Evolutionary conservation across 2,329 filamentous ascomycete genomes (phyloP).

Genomic region (Iodosphaeria phyllophila): DNA sequence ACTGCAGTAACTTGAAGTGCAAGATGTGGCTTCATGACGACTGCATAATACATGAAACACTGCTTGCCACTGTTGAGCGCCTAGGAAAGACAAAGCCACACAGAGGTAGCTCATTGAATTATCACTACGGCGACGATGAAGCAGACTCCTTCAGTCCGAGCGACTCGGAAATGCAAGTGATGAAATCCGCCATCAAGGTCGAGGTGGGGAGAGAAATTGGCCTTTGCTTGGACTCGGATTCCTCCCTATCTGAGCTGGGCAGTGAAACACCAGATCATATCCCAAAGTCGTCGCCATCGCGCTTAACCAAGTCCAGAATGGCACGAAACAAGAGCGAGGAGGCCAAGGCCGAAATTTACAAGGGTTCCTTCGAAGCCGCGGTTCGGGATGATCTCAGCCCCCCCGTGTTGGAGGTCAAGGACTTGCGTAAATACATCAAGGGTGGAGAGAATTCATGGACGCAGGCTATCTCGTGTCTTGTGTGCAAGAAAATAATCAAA

Average conservation of each 20-base stretch:
- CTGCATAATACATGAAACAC: conserved; percentile 37
- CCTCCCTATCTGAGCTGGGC: no score
- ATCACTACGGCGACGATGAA: conserved; percentile 21
- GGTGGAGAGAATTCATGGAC: conserved; percentile 34
- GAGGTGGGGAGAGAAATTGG: no score
- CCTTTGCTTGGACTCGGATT: no score
- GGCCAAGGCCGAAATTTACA: conserved; percentile 23
- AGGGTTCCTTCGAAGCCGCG: conserved; percentile 30
- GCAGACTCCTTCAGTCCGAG: conserved; percentile 26
- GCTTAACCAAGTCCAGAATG: no score
- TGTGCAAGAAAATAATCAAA: conserved; percentile 28
- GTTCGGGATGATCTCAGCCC: conserved; percentile 27
- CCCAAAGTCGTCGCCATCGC: conserved; percentile 10
- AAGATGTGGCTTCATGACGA: conserved; percentile 44
- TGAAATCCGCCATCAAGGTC: conserved; percentile 32
- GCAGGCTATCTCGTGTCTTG: conserved; percentile 29
- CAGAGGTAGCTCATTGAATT: conserved; percentile 15
- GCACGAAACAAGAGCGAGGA: conserved; percentile 6
- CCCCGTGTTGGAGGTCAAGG: conserved; percentile 30
- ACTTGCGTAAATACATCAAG: conserved; percentile 25
- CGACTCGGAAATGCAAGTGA: conserved; percentile 28
- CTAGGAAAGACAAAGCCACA: conserved; percentile 33
- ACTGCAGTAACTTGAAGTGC: conserved; percentile 35
- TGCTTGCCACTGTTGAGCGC: conserved; percentile 28
- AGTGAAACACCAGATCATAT: conserved; percentile 11